Base-by-base conservation (phyloP, 2,329 filamentous ascomycete species). In the Pseudomassariella vexata region DNA sequence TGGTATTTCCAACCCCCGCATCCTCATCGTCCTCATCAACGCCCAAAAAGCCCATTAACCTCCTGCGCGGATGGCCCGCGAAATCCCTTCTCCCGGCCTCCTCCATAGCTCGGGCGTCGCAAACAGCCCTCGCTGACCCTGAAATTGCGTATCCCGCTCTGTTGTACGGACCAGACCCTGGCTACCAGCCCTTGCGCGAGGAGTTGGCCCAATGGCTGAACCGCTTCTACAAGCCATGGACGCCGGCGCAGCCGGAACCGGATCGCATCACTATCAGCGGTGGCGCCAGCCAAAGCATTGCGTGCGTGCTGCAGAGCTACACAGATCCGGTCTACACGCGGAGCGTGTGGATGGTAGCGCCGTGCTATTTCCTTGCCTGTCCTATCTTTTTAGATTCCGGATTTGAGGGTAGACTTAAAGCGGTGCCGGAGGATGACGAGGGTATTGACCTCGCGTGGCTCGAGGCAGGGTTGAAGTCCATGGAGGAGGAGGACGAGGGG, bases 351-450 rank as follows among this genome's bases (percentile, higher is more conserved):
- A 73, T 89, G 57, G 77, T 88, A 2, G 78, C 82, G 14, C 89
- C 89, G 5, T 82, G 82, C 28, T 95, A 94, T 53, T 84, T 86
- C 57, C 66, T 94, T n/a, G 84, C 80, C 0, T 88, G 84, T 49
- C 71, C 80, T n/a, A 85, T 94, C 35, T 88, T 95, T 49, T 79
- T 84, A 36, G 89, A 95, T 57, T 69, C 79, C 5, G 83, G 86
- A 1, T 87, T 94, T 44, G 64, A 66, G 5, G 72, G 71, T 4
- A 73, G 78, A 21, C 51, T 94, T 50, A 70, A 69, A 30, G 82
- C 78, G 2, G 72, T 89, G 9, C 80, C 81, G 1, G 87, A 94
- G 59, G 85, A 90, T 49, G 75, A 75, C 0, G 76, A 86, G 48
- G 88, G 88, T 1, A 62, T 94, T 23, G 78, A 94, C 55, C 55